phyloP scores from a whole-genome alignment of 73 alveolate genomes.

The Effrenium voratum region DNA sequence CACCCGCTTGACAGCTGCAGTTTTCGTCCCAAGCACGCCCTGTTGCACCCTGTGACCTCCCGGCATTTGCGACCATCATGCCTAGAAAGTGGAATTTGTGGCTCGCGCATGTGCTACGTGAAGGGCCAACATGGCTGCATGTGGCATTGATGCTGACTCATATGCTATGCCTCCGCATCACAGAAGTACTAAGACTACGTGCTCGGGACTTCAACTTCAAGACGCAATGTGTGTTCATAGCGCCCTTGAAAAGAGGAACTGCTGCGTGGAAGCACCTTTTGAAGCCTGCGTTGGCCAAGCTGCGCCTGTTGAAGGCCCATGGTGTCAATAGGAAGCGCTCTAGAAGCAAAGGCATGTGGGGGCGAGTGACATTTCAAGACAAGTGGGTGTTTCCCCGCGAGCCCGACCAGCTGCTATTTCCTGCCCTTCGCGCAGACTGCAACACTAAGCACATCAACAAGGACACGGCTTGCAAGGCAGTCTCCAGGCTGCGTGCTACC shows the following conservation, averaged over 20 bases:
- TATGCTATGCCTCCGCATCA: background rate
- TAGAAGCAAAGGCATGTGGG: conserved; percentile 38
- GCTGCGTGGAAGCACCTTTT: conserved; percentile 1
- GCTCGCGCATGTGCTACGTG: background rate
- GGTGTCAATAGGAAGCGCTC: background rate
- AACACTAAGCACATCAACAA: background rate
- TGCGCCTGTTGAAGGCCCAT: background rate
- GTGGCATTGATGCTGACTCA: background rate
- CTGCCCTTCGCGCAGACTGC: background rate
- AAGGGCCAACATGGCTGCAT: background rate
- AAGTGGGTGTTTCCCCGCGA: background rate
- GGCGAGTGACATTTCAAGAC: background rate
- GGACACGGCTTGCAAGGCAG: background rate
- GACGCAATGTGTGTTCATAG: background rate
- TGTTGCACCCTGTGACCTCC: no score
- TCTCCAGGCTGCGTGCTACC: background rate
- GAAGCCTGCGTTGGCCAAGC: background rate
- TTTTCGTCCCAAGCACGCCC: no score
- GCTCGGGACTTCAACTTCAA: background rate
- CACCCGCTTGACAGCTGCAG: no score
- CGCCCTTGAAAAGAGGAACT: background rate
- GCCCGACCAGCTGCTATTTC: background rate
- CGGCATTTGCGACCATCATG: no score
- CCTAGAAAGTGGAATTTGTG: background rate
- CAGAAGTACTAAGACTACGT: background rate